A percentile compares a stretch with the other conserved stretches of the same genome.
These are phyloP conservation scores for Monosporozyma siamensis DNA, from an alignment of 805 yeast species.

Conservation along the genomic window DNA sequence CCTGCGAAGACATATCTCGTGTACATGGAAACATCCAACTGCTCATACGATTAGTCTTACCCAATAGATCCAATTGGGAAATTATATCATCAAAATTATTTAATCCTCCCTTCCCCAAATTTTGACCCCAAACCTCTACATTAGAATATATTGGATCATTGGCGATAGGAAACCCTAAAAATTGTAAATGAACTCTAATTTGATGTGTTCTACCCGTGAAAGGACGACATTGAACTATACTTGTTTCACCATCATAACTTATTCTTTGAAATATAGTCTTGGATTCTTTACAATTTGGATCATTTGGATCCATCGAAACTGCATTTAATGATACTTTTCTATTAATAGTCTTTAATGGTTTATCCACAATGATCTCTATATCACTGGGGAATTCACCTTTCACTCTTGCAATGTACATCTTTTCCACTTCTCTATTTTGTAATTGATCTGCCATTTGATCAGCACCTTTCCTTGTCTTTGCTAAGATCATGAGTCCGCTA, in stretches of 20 bases:
- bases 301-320: constrained; percentile 28
- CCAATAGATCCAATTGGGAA: constrained; percentile 47
- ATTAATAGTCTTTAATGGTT: constrained; percentile 60
- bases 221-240: constrained; percentile 77
- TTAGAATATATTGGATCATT: constrained; percentile 90
- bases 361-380: constrained; percentile 46
- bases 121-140: constrained; percentile 67
- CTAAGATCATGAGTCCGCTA: constrained; percentile 87
- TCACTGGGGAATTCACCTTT: constrained; percentile 71
- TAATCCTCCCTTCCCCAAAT: constrained; percentile 53
- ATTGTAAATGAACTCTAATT: constrained; percentile 86
- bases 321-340: constrained; percentile 66
- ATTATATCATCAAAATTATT: constrained; percentile 43
- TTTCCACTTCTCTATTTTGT: constrained; percentile 62
- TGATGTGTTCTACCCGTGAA: constrained; percentile 93
- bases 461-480: constrained; percentile 72
- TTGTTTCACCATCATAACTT: constrained; percentile 52
- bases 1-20: constrained; percentile 47
- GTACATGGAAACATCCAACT: constrained; percentile 50
- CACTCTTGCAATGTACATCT: constrained; percentile 82
- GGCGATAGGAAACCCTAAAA: constrained; percentile 79
- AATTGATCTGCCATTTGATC: constrained; percentile 64
- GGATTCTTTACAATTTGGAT: constrained; percentile 49
- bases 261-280: constrained; percentile 58
- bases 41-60: constrained; percentile 58